Conservation (phyloP, 768 basidiomycete genomes). For the Thelephora ganbajun region DNA sequence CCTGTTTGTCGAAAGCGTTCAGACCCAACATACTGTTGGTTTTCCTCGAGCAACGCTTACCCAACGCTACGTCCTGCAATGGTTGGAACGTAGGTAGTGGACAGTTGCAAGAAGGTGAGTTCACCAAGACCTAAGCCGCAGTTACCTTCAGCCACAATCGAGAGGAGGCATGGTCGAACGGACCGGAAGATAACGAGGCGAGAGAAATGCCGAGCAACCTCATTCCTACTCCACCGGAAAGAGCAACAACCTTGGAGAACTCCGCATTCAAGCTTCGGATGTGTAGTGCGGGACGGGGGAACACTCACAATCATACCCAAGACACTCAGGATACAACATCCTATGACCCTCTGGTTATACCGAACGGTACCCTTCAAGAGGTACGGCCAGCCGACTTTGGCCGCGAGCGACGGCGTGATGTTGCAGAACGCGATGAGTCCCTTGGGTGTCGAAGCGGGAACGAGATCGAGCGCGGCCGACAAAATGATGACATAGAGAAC, state of each 20-base stretch:
- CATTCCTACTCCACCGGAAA: slow-evolving; percentile 48
- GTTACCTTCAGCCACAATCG: background rate
- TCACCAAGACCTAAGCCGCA: slow-evolving; percentile 66
- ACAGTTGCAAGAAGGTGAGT: slow-evolving; percentile 88
- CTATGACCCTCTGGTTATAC: slow-evolving; percentile 59
- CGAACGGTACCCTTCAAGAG: slow-evolving; percentile 74
- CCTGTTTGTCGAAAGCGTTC: slow-evolving; percentile 24
- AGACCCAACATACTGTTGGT: background rate
- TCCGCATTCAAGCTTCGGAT: background rate
- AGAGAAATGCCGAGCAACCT: slow-evolving; percentile 70
- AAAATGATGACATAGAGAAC: slow-evolving; percentile 95
- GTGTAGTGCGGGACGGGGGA: background rate
- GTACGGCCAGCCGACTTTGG: slow-evolving; percentile 91
- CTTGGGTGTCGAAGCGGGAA: slow-evolving; percentile 83
- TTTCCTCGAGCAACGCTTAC: slow-evolving; percentile 21
- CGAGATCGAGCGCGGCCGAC: slow-evolving; percentile 89
- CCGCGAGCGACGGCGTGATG: slow-evolving; percentile 75
- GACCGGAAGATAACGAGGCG: slow-evolving; percentile 82
- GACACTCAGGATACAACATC: slow-evolving; percentile 65
- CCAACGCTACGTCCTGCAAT: slow-evolving; percentile 72
- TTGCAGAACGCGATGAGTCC: slow-evolving; percentile 94
- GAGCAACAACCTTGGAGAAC: slow-evolving; percentile 52
- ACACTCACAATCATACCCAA: slow-evolving; percentile 75
- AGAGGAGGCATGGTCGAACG: background rate
- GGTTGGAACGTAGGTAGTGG: slow-evolving; percentile 62